Conservation (phyloP, 2,329 filamentous ascomycete species). For the Zalaria obscura region DNA sequence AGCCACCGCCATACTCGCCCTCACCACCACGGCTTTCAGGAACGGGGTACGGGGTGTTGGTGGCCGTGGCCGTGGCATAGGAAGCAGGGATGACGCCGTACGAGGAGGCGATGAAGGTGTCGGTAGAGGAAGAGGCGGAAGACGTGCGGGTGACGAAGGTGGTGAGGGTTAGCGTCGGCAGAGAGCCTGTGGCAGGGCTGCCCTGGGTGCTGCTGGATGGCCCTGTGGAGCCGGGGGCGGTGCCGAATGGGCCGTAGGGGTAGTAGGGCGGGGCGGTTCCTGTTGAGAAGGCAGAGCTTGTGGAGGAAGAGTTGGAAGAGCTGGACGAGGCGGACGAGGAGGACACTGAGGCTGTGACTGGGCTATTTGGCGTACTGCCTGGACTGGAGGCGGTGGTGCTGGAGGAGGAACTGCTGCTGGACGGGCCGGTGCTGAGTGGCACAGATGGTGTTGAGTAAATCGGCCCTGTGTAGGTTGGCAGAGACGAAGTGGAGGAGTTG, state of each 20-base stretch:
- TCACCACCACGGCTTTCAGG: neutral
- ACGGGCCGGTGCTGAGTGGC: too few species aligned
- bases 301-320: neutral
- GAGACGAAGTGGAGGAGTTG: slow-evolving; percentile 2
- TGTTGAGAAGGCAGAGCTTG: neutral
- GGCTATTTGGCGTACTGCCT: neutral
- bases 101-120: neutral
- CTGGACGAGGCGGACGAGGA: too few species aligned
- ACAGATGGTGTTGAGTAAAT: too few species aligned
- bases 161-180: too few species aligned
- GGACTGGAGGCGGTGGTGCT: neutral
- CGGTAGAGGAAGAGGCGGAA: neutral
- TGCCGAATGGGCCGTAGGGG: neutral
- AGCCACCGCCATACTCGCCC: too few species aligned
- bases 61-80: neutral
- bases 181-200: neutral
- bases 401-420: too few species aligned
- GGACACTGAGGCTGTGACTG: neutral
- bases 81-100: neutral
- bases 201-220: neutral
- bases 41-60: neutral
- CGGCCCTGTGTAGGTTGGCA: slow-evolving; percentile 5
- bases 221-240: neutral
- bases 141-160: neutral
- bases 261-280: neutral